Percentiles rank a stretch among this genome's conserved stretches.
Evolutionary conservation across 768 basidiomycete genomes (phyloP).

Genomic region (Infundibulicybe gibba): DNA sequence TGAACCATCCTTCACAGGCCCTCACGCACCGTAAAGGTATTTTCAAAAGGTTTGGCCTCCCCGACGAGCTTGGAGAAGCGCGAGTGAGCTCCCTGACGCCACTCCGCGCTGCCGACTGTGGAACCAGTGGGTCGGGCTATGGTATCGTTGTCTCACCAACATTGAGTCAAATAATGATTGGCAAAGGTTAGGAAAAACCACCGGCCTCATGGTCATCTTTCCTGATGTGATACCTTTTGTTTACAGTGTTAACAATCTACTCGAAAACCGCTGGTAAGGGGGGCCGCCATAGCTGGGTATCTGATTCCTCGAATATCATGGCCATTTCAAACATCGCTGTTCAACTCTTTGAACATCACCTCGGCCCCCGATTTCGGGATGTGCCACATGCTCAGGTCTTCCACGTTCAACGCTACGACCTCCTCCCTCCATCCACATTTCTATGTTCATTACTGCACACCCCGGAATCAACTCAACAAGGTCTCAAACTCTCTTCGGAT

Average conservation of each 20-base stretch:
- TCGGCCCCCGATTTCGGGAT: background rate
- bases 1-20: slow-evolving; percentile 2
- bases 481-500: no score
- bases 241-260: no score
- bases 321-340: slow-evolving; percentile 19
- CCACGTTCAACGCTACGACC: no score
- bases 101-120: slow-evolving; percentile 9
- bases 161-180: slow-evolving; percentile 21
- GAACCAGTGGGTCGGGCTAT: slow-evolving; percentile 3
- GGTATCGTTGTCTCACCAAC: slow-evolving; percentile 13
- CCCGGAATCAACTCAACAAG: no score
- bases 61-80: background rate
- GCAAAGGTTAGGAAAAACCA: slow-evolving; percentile 12
- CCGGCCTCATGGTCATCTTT: no score
- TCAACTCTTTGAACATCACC: slow-evolving; percentile 8
- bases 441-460: no score
- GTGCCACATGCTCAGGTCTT: no score
- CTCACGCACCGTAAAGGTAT: slow-evolving; percentile 4
- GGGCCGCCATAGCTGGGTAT: no score
- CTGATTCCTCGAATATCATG: slow-evolving; percentile 13
- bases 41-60: background rate
- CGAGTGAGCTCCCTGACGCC: slow-evolving; percentile 5
- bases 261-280: no score
- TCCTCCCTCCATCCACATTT: no score
- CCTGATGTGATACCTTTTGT: no score